phyloP scores from a whole-genome alignment of 2,329 filamentous ascomycete species.

The Bertia moriformis region DNA sequence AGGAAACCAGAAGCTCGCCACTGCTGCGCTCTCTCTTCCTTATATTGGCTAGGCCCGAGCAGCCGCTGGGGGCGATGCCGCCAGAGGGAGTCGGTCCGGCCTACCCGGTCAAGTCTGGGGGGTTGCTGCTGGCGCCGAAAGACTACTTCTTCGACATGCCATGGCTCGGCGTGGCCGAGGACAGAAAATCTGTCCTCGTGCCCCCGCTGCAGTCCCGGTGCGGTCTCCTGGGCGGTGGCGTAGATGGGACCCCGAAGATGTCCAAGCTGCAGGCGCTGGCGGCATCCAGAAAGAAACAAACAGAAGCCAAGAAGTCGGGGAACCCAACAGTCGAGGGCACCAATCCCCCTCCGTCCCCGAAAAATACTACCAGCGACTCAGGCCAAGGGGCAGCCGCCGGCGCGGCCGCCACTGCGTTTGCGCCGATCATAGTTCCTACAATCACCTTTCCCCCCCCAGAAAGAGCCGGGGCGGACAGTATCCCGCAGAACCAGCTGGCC shows the following conservation, averaged over 20 bases:
- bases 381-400: slow-evolving; percentile 6
- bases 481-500: too few species aligned
- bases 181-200: slow-evolving; percentile 52
- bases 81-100: not conserved
- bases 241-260: slow-evolving; percentile 49
- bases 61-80: slow-evolving; percentile 2
- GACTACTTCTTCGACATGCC: slow-evolving; percentile 72
- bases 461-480: too few species aligned
- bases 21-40: slow-evolving; percentile 16
- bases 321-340: slow-evolving; percentile 5
- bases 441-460: not conserved
- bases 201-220: slow-evolving; percentile 37
- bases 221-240: slow-evolving; percentile 66
- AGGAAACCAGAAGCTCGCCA: slow-evolving; percentile 28
- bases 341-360: slow-evolving; percentile 1
- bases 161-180: slow-evolving; percentile 61
- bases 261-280: slow-evolving; percentile 87
- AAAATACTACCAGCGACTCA: not conserved
- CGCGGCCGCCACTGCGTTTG: slow-evolving; percentile 1
- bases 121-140: slow-evolving; percentile 12
- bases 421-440: not conserved
- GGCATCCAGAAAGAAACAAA: slow-evolving; percentile 65
- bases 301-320: slow-evolving; percentile 41
- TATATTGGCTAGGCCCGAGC: slow-evolving; percentile 5
- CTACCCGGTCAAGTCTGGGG: slow-evolving; percentile 15